Base-by-base conservation (phyloP, 805 yeast genomes). In the Torulaspora quercuum region DNA sequence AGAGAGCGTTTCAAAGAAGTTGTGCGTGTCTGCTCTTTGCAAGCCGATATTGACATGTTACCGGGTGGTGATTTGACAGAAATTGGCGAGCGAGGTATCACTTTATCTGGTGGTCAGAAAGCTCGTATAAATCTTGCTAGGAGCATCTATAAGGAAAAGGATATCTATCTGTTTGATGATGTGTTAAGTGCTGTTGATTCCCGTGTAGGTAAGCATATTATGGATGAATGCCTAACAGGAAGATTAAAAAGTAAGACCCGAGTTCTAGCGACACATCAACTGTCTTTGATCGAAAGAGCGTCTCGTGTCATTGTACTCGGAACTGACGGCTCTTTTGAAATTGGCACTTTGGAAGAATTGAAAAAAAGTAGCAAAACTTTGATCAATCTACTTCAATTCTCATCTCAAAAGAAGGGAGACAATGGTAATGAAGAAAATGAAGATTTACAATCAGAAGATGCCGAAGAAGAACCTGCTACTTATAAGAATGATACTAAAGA, bases 81-180 rank as follows among this genome's bases (percentile, higher is more conserved):
- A 57, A 82, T 85, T 49, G 95, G 95, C 44, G 95, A 85, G 57
- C 72, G 85, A 56, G 95, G 95, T 51, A 78, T 85, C 31, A 83
- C 92, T 0, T 63, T 85, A 26, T 81, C 90, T n/a, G 95, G 95
- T 38, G 95, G 95, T 34, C 95, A 85, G 57, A 85, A 85, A 65
- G 90, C 94, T 0, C 73, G 95, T 57, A 73, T 85, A 35, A 76
- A 77, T 52, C 63, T 85, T 42, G 95, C 95, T 3, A 71, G 95
- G 55, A 82, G 90, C 2, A 86, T 82, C 2, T 85, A 85, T 52
- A 75, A 80, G 9, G 69, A 77, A 17, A 72, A 73, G 12, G 87
- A 82, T 51, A 78, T 83, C 15, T 70, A 80, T 25, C 59, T 85
- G 33, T 61, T 85, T 35, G 95, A 85, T 55, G 95, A 85, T 55